Evolutionary conservation across 2,329 filamentous ascomycete species (phyloP).

Genomic region (Dactylonectria macrodidyma): DNA sequence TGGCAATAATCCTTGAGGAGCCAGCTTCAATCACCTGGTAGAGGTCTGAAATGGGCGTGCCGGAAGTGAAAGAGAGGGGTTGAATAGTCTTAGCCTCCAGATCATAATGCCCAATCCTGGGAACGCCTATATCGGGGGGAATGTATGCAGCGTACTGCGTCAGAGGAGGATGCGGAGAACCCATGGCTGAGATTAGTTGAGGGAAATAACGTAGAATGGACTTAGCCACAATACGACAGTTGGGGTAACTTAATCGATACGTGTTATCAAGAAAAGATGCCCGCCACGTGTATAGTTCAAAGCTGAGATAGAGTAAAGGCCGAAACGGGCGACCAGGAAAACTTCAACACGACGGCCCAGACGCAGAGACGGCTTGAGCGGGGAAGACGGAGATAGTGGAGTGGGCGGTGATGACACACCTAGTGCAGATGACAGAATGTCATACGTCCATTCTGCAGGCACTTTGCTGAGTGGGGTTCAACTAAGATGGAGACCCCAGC

Average conservation of each 20-base stretch:
- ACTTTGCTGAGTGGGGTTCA: background rate
- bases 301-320: background rate
- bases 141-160: constrained; percentile 36
- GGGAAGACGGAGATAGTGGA: constrained; percentile 19
- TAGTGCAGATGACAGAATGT: background rate
- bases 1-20: constrained; percentile 53
- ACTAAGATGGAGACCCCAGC: background rate
- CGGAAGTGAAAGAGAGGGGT: constrained; percentile 62
- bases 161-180: constrained; percentile 9
- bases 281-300: background rate
- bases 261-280: background rate
- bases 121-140: constrained; percentile 21
- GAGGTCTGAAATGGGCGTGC: constrained; percentile 61
- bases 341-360: background rate
- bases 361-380: background rate
- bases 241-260: too few species aligned
- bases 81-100: constrained; percentile 47
- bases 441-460: too few species aligned
- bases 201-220: background rate
- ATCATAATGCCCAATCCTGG: constrained; percentile 35
- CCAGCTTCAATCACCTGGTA: constrained; percentile 68
- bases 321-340: background rate
- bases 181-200: constrained; percentile 5
- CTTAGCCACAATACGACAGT: too few species aligned
- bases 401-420: constrained; percentile 14